phyloP scores from a whole-genome alignment of 1,139 yeast genomes.

The Yamadazyma spencermartinsiae region DNA sequence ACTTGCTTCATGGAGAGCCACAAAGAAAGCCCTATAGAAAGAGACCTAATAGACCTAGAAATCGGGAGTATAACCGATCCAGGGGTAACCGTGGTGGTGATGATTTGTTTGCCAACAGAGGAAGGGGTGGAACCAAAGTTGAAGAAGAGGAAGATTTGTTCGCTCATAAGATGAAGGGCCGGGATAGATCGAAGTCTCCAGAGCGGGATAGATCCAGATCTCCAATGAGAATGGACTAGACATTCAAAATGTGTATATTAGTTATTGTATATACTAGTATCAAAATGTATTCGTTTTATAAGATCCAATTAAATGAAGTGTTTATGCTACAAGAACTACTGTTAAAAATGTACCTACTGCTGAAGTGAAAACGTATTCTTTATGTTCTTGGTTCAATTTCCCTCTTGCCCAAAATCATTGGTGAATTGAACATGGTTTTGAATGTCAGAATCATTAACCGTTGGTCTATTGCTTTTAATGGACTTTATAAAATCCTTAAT shows the following conservation, averaged over 20 bases:
- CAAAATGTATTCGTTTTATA: neutral
- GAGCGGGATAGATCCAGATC: conserved; percentile 15
- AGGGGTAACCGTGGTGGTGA: conserved; percentile 31
- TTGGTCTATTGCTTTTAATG: conserved; percentile 87
- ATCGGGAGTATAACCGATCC: conserved; percentile 10
- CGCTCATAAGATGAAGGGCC: conserved; percentile 28
- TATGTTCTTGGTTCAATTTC: conserved; percentile 50
- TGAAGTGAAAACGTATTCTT: too few species aligned
- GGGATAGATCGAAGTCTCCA: conserved; percentile 11
- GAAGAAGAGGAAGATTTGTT: conserved; percentile 40
- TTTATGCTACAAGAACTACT: too few species aligned
- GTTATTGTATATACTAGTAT: conserved; percentile 1
- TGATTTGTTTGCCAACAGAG: conserved; percentile 32
- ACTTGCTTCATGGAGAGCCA: conserved; percentile 75
- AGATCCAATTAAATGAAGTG: neutral
- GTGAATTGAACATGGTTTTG: conserved; percentile 86
- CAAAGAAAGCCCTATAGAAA: conserved; percentile 38
- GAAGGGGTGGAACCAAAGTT: conserved; percentile 14
- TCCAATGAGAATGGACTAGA: conserved; percentile 12
- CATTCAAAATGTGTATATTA: too few species aligned
- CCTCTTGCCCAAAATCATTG: conserved; percentile 95
- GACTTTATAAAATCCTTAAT: conserved; percentile 93
- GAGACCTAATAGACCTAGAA: conserved; percentile 13
- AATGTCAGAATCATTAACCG: conserved; percentile 85
- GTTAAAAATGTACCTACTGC: too few species aligned